Conservation (phyloP, 2,329 filamentous ascomycete genomes). For the Scleromitrula shiraiana region DNA sequence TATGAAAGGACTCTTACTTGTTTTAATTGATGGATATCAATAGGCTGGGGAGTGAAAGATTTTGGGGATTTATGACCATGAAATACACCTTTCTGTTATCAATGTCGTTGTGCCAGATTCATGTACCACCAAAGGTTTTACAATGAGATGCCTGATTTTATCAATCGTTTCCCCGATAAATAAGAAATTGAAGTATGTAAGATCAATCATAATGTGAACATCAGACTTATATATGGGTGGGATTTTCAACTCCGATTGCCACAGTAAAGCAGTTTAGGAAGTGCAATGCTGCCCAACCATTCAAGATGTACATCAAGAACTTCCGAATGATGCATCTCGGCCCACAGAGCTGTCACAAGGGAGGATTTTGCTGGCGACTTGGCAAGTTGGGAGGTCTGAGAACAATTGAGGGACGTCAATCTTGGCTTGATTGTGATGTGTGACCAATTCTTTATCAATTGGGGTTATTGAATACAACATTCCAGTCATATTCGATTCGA, state of each 20-base stretch:
- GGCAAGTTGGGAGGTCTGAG: neutral
- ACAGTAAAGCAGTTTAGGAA: neutral
- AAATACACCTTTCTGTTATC: neutral
- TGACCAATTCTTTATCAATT: neutral
- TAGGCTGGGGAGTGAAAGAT: too few species aligned
- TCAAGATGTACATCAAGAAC: neutral
- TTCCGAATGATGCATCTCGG: conserved; percentile 1
- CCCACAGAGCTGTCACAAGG: neutral
- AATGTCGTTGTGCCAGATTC: neutral
- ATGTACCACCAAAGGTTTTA: neutral
- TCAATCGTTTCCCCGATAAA: neutral
- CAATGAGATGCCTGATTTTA: neutral
- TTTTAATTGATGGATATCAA: too few species aligned
- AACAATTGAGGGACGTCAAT: neutral
- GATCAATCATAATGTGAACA: too few species aligned
- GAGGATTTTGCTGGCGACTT: neutral
- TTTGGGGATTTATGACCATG: too few species aligned
- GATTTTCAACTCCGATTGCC: neutral
- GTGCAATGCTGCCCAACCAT: conserved; percentile 4
- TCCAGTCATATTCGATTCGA: too few species aligned
- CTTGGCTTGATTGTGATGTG: neutral
- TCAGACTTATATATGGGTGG: neutral
- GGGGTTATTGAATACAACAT: too few species aligned
- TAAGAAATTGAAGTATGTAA: too few species aligned
- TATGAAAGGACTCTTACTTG: too few species aligned